A percentile compares a stretch with the other conserved stretches of the same genome.
phyloP scores from a whole-genome alignment of 2,329 filamentous ascomycete species.

The Chrysoporthe puriensis region DNA sequence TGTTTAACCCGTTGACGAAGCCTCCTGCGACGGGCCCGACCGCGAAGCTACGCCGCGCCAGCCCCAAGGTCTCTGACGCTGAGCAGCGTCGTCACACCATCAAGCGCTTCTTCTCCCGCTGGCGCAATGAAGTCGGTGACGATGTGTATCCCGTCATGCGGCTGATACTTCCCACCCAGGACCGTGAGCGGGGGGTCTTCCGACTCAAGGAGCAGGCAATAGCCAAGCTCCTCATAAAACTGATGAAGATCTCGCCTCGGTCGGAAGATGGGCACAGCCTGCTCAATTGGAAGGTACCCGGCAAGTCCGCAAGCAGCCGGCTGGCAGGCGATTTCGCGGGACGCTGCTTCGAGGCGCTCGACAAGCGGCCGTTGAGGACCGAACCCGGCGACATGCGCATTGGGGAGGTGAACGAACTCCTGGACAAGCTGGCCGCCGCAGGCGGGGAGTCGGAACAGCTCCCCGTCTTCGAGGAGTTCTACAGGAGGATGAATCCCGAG shows the following conservation, averaged over 20 bases:
- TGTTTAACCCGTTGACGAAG: slow-evolving; percentile 82
- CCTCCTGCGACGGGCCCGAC: slow-evolving; percentile 62
- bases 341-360: slow-evolving; percentile 83
- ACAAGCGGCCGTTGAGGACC: slow-evolving; percentile 77
- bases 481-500: slow-evolving; percentile 87
- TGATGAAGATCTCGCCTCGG: slow-evolving; percentile 89
- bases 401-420: slow-evolving; percentile 82
- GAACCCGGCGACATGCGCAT: slow-evolving; percentile 80
- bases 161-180: slow-evolving; percentile 89
- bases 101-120: slow-evolving; percentile 80
- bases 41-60: slow-evolving; percentile 61
- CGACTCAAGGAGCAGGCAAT: slow-evolving; percentile 92
- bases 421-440: slow-evolving; percentile 77
- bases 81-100: slow-evolving; percentile 83
- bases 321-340: slow-evolving; percentile 91
- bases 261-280: slow-evolving; percentile 87
- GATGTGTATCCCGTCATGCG: slow-evolving; percentile 94
- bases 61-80: slow-evolving; percentile 68
- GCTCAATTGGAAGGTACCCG: slow-evolving; percentile 90
- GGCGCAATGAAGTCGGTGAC: slow-evolving; percentile 85
- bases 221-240: slow-evolving; percentile 85
- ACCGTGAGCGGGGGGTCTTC: slow-evolving; percentile 90
- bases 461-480: slow-evolving; percentile 81
- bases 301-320: slow-evolving; percentile 62
- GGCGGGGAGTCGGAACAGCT: slow-evolving; percentile 83